Evolutionary conservation across 257 asterid species (phyloP), one percentile per base, ranked within the genome.

Genomic region (Prunella vulgaris): DNA sequence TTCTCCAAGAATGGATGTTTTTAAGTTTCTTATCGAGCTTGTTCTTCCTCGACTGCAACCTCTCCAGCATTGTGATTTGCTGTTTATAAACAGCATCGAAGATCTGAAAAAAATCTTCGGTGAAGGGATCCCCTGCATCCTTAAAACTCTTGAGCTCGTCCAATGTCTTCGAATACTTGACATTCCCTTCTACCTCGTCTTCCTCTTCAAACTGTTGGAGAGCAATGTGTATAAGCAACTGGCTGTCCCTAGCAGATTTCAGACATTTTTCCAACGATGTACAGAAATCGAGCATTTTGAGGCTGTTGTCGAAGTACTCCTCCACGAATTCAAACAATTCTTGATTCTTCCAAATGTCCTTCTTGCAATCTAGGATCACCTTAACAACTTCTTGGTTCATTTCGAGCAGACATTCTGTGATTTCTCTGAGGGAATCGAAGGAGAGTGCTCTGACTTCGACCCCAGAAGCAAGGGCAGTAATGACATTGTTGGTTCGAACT

Each of bases 301-400:
- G 82, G 80, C 95, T 90, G 72, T 86, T 90, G 48, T 88, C 94
- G 18, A 93, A 90, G 78, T 84, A 89, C 66, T 84, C 97, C 83
- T 90, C 96, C 1, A 90, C 96, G 5, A 90, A 88, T 32, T 88
- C 90, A 10, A 93, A 87, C 81, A 88, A 42, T 28, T 92, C 98
- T 51, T 87, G 89, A 57, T 85, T 88, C 77, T 82, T 88, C 96
- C 97, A 90, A n/a, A 88, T 88, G 76, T 92, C 98, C 79, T 89
- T 83, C 83, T 92, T 90, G 83, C 97, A 92, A 37, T 92, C 95
- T 17, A 92, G 48, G 42, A 92, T 92, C 54, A 92, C 98, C 76
- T 90, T 90, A 46, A 90, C 99, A 25, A 90, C 97, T 64, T 90
- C 92, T 65, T 90, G 96, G 48, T 90, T 87, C 95, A 84, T 93